These are phyloP conservation scores for Diplodia sapinea DNA, from an alignment of 2,329 filamentous ascomycete genomes.

Conservation along the genomic window DNA sequence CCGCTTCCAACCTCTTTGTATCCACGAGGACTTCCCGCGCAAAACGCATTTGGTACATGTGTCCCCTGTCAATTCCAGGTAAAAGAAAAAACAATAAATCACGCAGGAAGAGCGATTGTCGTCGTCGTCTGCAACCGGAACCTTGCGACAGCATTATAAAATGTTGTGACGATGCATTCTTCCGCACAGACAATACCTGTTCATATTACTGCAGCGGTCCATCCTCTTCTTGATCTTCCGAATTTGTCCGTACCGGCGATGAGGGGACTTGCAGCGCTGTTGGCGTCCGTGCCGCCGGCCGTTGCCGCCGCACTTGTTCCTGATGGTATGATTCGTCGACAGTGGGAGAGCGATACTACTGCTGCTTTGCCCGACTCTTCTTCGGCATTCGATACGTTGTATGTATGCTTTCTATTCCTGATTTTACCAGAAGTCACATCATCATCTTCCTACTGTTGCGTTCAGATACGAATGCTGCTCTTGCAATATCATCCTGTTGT, in stretches of 20 bases:
- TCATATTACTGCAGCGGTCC: background rate
- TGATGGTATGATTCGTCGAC: background rate
- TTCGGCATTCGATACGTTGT: background rate
- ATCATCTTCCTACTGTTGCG: background rate
- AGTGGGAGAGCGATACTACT: background rate
- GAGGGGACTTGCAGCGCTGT: background rate
- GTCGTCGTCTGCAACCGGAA: slow-evolving; percentile 7
- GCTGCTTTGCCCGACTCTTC: background rate
- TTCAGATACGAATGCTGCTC: background rate
- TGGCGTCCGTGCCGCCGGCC: background rate
- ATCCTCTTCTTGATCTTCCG: background rate
- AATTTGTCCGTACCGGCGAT: background rate
- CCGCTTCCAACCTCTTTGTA: background rate
- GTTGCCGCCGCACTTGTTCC: background rate
- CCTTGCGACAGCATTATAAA: background rate
- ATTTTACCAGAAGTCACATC: background rate
- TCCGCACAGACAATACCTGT: background rate
- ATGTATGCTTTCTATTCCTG: background rate
- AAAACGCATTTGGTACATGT: background rate
- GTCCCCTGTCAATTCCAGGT: slow-evolving; percentile 5
- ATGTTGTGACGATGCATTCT: slow-evolving; percentile 13
- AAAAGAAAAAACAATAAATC: slow-evolving; percentile 5
- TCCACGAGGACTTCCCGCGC: background rate
- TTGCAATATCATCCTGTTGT: background rate
- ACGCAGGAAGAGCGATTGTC: background rate